Conservation (phyloP, 352 stramenopile species). For the Thraustochytrium striatum region DNA sequence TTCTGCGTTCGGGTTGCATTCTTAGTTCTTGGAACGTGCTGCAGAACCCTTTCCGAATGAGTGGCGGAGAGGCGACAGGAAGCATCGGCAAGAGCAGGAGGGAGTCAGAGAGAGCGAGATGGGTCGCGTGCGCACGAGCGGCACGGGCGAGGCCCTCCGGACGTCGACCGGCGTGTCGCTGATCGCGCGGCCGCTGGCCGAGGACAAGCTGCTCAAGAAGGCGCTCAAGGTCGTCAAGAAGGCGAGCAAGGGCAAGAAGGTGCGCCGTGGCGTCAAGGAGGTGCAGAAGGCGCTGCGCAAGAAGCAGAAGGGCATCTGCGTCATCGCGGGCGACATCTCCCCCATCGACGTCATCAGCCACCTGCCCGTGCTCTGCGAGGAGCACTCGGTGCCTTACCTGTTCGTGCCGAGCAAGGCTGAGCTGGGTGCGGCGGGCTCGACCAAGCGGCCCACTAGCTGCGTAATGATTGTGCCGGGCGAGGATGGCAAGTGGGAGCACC, state of each 20-base stretch:
- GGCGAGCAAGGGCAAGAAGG: constrained; percentile 88
- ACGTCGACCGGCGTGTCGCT: constrained; percentile 36
- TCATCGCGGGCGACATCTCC: constrained; percentile 98
- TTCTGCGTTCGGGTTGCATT: too few species aligned
- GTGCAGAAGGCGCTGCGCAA: constrained; percentile 96
- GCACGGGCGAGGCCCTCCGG: constrained; percentile 1
- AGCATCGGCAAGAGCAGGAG: too few species aligned
- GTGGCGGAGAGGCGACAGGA: too few species aligned
- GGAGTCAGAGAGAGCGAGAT: too few species aligned
- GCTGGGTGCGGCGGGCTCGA: constrained; percentile 44
- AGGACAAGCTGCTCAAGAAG: constrained; percentile 92
- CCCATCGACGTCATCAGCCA: constrained; percentile 99
- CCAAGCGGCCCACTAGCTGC: constrained; percentile 52
- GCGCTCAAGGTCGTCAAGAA: constrained; percentile 58
- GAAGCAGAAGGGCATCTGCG: constrained; percentile 92
- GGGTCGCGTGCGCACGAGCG: not conserved
- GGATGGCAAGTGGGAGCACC: constrained; percentile 40
- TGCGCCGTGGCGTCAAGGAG: constrained; percentile 98
- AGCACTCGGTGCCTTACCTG: constrained; percentile 97
- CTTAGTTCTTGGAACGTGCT: too few species aligned
- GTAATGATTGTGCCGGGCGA: constrained; percentile 49
- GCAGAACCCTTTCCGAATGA: too few species aligned
- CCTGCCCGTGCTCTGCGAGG: constrained; percentile 96
- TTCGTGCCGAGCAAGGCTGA: constrained; percentile 91
- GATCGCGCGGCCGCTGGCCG: constrained; percentile 93